Evolutionary conservation across 352 stramenopile species (phyloP), one percentile per base, ranked within the genome.

Genomic region (Phytophthora cactorum): DNA sequence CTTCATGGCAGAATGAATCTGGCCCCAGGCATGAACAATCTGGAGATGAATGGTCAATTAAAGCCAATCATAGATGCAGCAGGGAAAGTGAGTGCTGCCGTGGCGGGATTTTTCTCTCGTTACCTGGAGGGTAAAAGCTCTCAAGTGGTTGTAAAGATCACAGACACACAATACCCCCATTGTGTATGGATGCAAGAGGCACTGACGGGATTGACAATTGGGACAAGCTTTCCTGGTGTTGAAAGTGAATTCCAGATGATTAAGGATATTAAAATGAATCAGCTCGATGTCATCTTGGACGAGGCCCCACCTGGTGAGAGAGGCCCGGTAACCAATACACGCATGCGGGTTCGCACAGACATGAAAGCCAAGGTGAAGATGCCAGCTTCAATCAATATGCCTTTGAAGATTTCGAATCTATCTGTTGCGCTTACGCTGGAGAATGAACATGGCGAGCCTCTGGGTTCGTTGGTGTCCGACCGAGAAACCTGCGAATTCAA

Each of bases 111-210:
- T 68, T 94, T 94, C 59, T 94, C 86, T 11, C 77, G 53, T 7
- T 94, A 92, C 41, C 61, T 94, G 2, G 60, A 77, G 10, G 82
- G 86, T 1, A 70, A 81, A 17, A 68, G 70, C n/a, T 91, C 82
- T 22, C 75, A 66, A n/a, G 60, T 94, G 8, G 57, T 67, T 49
- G 86, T 90, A 15, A 77, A 63, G 11, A 87, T 94, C 36, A 74
- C 70, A 11, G 61, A 52, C 7, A 80, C 79, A 0, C 63, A 91
- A 60, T 86, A 87, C 59, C 14, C 46, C 2, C 68, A 76, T 27
- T 94, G 86, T 59, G 28, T 85, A 12, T 94, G 86, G 86, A 74
- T 94, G 70, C 75, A 75, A 49, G 67, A 84, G 15, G 86, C 82
- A 25, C 52, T 94, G 7, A 27, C 90, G 5, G 82, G 82, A 7